Evolutionary conservation across 257 asterid genomes (phyloP).

Genomic region (Solanum peruvianum): DNA sequence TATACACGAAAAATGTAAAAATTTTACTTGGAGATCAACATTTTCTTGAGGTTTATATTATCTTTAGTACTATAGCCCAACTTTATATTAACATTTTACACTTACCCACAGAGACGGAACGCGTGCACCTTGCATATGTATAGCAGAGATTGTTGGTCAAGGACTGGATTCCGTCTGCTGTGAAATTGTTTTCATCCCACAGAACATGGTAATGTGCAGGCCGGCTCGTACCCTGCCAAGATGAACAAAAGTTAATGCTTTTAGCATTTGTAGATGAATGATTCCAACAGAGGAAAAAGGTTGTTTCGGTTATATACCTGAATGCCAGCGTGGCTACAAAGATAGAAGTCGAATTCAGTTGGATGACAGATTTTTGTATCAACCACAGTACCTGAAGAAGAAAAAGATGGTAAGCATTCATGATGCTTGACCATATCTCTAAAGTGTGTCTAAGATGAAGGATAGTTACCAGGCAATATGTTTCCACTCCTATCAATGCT

Average conservation of each 20-base stretch:
- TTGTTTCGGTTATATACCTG: constrained; percentile 49
- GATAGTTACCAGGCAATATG: constrained; percentile 65
- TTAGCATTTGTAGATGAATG: background rate
- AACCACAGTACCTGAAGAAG: constrained; percentile 71
- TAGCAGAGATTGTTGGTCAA: constrained; percentile 94
- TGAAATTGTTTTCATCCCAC: constrained; percentile 96
- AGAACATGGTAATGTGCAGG: constrained; percentile 99
- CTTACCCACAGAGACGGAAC: constrained; percentile 96
- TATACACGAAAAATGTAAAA: background rate
- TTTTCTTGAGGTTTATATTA: background rate
- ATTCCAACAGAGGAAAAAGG: background rate
- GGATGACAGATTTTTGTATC: constrained; percentile 98
- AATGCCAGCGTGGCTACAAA: constrained; percentile 96
- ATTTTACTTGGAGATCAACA: background rate
- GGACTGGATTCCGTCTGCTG: constrained; percentile 92
- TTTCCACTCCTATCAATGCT: constrained; percentile 93
- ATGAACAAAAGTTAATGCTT: background rate
- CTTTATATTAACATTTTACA: background rate
- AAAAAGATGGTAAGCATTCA: background rate
- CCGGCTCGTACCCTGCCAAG: constrained; percentile 80
- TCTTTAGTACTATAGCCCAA: background rate
- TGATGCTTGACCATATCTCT: background rate
- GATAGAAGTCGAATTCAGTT: constrained; percentile 88
- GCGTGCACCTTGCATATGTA: constrained; percentile 94
- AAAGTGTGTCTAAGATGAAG: background rate